phyloP scores from a whole-genome alignment of 805 yeast genomes.

The Yamadazyma nakazawae region DNA sequence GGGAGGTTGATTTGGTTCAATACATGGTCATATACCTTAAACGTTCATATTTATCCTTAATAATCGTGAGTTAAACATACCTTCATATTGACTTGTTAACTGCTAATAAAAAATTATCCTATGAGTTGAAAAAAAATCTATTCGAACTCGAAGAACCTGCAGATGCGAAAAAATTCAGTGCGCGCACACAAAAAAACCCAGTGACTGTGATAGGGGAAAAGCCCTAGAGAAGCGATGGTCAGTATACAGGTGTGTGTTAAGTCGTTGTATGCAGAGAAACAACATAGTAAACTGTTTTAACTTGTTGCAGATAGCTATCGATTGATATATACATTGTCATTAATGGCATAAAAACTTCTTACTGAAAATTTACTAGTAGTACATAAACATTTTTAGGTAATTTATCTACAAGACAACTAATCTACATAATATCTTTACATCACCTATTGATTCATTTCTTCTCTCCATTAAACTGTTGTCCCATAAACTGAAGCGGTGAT shows the following conservation, averaged over 20 bases:
- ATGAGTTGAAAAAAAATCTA: slow-evolving; percentile 13
- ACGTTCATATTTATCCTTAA: not conserved
- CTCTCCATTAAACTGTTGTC: slow-evolving; percentile 23
- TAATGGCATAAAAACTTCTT: too few species aligned
- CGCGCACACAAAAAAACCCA: not conserved
- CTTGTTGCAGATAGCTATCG: too few species aligned
- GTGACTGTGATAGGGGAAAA: slow-evolving; percentile 6
- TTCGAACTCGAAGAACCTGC: slow-evolving; percentile 1
- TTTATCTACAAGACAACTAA: not conserved
- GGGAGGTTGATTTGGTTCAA: not conserved
- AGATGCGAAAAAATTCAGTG: slow-evolving; percentile 1
- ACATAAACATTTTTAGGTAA: not conserved
- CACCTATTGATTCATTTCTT: slow-evolving; percentile 6
- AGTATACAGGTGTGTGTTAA: not conserved
- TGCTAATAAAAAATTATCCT: slow-evolving; percentile 13
- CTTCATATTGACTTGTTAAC: slow-evolving; percentile 37
- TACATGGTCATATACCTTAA: not conserved
- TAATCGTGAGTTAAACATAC: slow-evolving; percentile 27
- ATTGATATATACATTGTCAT: too few species aligned
- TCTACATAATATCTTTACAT: slow-evolving; percentile 3
- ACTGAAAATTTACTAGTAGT: not conserved
- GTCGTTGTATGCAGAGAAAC: not conserved
- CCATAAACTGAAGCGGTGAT: slow-evolving; percentile 28
- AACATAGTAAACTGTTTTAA: too few species aligned
- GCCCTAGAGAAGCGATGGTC: not conserved